These are phyloP conservation scores for Cicer pinnatifidum DNA, from an alignment of 306 rosid species.

Conservation along the genomic window DNA sequence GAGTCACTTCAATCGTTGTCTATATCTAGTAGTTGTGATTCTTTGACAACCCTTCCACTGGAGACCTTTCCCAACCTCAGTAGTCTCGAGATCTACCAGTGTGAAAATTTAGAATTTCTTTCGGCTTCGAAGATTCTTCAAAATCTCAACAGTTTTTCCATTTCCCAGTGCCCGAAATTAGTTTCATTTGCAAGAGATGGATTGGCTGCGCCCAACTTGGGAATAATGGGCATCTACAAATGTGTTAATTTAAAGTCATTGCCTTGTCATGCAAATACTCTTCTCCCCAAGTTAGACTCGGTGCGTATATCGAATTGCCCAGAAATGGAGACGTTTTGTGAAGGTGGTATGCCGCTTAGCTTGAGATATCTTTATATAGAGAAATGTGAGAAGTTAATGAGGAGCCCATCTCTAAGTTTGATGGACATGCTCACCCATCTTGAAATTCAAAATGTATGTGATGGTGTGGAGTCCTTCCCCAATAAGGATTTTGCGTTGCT, in stretches of 20 bases:
- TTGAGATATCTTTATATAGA: rapidly evolving
- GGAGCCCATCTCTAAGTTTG: neutral
- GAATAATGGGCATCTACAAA: rapidly evolving
- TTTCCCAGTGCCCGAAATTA: neutral
- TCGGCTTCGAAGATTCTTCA: neutral
- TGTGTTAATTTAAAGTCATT: neutral
- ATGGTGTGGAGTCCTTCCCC: neutral
- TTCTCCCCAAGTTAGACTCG: neutral
- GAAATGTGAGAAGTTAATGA: neutral
- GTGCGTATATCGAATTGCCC: rapidly evolving
- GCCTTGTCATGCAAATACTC: neutral
- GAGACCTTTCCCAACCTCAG: neutral
- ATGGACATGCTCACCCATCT: neutral
- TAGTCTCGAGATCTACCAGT: rapidly evolving
- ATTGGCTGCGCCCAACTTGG: neutral
- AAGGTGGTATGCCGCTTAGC: neutral
- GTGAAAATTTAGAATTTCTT: slow-evolving; percentile 6
- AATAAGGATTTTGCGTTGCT: neutral
- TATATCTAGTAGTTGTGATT: too few species aligned
- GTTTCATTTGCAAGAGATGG: slow-evolving; percentile 4
- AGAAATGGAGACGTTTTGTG: neutral
- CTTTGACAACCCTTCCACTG: neutral
- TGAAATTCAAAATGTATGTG: rapidly evolving
- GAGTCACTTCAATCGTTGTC: too few species aligned
- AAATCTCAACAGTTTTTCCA: rapidly evolving